A percentile compares a stretch with the other conserved stretches of the same genome.
phyloP scores from a whole-genome alignment of 306 rosid species.

The Acacia crassicarpa region DNA sequence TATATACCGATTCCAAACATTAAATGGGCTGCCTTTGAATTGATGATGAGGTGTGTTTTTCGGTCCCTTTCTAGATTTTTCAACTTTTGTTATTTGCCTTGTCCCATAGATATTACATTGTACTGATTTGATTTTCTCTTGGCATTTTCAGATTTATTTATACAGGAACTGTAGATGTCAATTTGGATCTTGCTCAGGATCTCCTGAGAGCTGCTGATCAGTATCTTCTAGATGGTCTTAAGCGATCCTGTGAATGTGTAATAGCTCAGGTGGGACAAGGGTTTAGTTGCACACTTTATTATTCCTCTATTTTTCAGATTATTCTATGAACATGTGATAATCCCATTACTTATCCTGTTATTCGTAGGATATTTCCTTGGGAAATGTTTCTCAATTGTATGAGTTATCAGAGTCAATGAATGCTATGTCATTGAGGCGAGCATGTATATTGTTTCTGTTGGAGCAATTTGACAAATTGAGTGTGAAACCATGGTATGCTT shows the following conservation, averaged over 20 bases:
- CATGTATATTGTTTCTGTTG: conserved; percentile 62
- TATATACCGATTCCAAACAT: conserved; percentile 84
- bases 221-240: conserved; percentile 70
- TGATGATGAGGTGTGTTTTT: conserved; percentile 79
- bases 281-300: neutral
- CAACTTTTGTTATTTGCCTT: neutral
- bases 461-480: conserved; percentile 48
- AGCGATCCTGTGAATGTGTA: conserved; percentile 55
- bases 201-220: conserved; percentile 78
- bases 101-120: neutral
- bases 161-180: conserved; percentile 55
- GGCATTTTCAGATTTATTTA: conserved; percentile 54
- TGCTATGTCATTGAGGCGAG: conserved; percentile 50
- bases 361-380: conserved; percentile 52
- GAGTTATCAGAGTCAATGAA: conserved; percentile 58
- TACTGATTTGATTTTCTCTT: conserved; percentile 5
- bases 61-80: neutral
- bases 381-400: conserved; percentile 51
- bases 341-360: neutral
- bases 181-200: conserved; percentile 54
- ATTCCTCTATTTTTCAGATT: neutral
- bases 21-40: conserved; percentile 80
- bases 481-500: conserved; percentile 58
- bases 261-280: conserved; percentile 56
- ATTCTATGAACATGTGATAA: neutral